phyloP scores from a whole-genome alignment of 345 rosid species.

The Ailanthus altissimus region DNA sequence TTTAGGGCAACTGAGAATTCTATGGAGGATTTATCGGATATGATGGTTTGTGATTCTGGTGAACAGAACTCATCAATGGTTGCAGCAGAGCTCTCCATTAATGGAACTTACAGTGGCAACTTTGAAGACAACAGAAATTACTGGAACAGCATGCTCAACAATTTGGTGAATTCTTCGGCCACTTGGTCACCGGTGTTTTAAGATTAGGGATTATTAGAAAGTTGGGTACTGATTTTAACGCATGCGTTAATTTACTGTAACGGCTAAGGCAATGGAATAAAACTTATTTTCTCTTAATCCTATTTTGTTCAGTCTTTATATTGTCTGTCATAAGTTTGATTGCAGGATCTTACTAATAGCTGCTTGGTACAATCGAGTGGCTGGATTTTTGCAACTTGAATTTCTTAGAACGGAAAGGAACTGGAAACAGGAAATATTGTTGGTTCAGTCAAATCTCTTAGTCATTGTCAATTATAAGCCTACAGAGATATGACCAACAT shows the following conservation, averaged over 20 bases:
- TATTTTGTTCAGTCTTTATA: too few species aligned
- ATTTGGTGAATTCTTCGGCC: conserved; percentile 29
- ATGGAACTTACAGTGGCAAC: conserved; percentile 8
- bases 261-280: not conserved
- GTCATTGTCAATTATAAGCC: too few species aligned
- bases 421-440: too few species aligned
- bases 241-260: not conserved
- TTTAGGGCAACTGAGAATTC: conserved; percentile 21
- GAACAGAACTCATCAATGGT: conserved; percentile 9
- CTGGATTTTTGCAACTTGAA: too few species aligned
- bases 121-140: conserved; percentile 38
- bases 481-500: too few species aligned
- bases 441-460: too few species aligned
- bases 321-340: too few species aligned
- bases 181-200: conserved; percentile 28
- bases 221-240: not conserved
- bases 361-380: too few species aligned
- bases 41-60: conserved; percentile 24
- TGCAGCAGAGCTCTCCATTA: conserved; percentile 14
- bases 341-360: too few species aligned
- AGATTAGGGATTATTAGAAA: not conserved
- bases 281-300: not conserved
- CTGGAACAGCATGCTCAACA: conserved; percentile 40
- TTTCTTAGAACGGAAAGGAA: too few species aligned
- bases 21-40: conserved; percentile 29